Conservation (phyloP, 73 alveolate species). For the Tetrahymena thermophila region DNA sequence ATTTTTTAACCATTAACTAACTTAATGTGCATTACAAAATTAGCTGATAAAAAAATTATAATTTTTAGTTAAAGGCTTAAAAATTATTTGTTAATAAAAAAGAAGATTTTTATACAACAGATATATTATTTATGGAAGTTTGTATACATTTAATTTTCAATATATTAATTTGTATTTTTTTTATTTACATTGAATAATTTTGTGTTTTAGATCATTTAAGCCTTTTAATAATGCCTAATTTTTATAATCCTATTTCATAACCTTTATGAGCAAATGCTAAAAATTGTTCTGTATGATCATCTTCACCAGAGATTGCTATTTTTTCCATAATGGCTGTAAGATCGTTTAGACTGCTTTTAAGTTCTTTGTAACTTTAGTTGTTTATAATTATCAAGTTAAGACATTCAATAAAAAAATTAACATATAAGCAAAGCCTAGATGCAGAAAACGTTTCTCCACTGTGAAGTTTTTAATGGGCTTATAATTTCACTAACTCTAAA, state of each 20-base stretch:
- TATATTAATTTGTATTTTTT: too few relatives aligned
- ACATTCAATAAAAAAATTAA: background rate
- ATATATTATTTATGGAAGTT: too few relatives aligned
- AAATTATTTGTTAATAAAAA: too few relatives aligned
- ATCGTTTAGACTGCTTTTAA: background rate
- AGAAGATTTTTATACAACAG: too few relatives aligned
- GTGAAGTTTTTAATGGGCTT: background rate
- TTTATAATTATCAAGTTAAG: background rate
- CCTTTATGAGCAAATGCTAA: background rate
- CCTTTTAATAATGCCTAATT: background rate
- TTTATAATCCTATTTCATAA: background rate
- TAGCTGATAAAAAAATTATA: too few relatives aligned
- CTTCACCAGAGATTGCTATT: background rate
- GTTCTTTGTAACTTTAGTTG: background rate
- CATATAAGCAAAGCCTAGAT: background rate
- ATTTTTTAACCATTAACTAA: too few relatives aligned
- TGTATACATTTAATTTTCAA: too few relatives aligned
- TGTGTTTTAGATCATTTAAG: background rate
- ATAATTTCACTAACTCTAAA: background rate
- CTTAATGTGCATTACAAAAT: too few relatives aligned
- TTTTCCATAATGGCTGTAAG: background rate
- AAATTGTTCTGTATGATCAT: background rate
- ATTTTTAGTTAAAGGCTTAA: too few relatives aligned
- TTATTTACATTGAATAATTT: too few relatives aligned
- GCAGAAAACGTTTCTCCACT: background rate